Evolutionary conservation across 306 rosid species (phyloP), one percentile per base, ranked within the genome.

Genomic region (Vachellia collinsii): DNA sequence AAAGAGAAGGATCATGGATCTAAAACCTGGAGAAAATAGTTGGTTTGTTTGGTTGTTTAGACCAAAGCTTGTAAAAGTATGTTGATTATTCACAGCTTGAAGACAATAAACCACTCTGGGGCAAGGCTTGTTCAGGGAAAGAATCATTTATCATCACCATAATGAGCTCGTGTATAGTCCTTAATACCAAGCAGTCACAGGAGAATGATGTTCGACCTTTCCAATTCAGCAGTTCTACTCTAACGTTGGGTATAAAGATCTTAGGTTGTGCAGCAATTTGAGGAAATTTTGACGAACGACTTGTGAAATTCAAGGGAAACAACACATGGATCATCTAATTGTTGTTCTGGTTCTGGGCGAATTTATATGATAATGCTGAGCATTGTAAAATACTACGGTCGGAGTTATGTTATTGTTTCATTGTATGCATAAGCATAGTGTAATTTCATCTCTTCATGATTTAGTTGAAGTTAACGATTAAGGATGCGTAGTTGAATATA

Each of bases 41-140:
- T 89, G 97, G 97, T 87, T 87, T 58, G 72, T 50, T 79, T 76
- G 91, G 13, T 20, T 83, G 78, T 87, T 88, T 87, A 81, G 83
- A 19, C 88, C 97, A 39, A 95, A 95, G 86, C 85, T 89, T 80
- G 44, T 89, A 34, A 90, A 85, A 78, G 72, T 88, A 47, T 74
- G 92, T 77, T 89, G 90, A 90, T 87, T 22, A 58, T 51, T 79
- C 78, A 58, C 29, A 61, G 50, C 74, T 51, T 78, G 81, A 62
- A 34, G 83, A 38, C 47, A 53, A 66, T n/a, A 29, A 76, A 80
- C 51, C 64, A 68, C 39, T 58, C 81, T 50, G 58, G 67, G 76
- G 72, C 67, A 71, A 44, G 70, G 80, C 72, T 85, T 83, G 64
- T 75, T 81, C 46, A 56, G 29, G 74, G 86, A 76, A 43, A 42